Conservation (phyloP, 768 basidiomycete species). For the Boletus bicolor region DNA sequence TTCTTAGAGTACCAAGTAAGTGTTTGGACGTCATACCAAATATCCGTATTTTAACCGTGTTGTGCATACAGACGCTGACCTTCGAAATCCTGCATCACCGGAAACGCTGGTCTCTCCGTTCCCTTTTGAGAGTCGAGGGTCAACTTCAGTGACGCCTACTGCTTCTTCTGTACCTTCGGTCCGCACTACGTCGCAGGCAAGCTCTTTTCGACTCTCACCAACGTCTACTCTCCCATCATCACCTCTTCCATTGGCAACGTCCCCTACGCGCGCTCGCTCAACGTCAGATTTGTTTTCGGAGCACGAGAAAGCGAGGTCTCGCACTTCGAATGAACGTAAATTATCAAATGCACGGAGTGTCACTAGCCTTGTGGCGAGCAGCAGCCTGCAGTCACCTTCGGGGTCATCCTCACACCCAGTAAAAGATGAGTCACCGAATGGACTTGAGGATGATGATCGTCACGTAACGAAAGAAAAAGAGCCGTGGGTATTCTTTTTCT, state of each 20-base stretch:
- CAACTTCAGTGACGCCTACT: constrained; percentile 52
- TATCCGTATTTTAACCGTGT: constrained; percentile 13
- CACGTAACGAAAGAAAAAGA: constrained; percentile 43
- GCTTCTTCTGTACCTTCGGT: constrained; percentile 39
- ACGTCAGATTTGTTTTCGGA: constrained; percentile 50
- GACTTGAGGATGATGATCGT: constrained; percentile 26
- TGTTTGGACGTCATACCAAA: constrained; percentile 1
- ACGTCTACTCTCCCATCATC: constrained; percentile 35
- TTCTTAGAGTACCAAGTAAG: constrained; percentile 46
- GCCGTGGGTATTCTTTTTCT: constrained; percentile 39
- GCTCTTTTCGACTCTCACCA: constrained; percentile 30
- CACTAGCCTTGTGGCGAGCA: constrained; percentile 22
- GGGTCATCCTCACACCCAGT: constrained; percentile 8
- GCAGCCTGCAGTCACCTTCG: constrained; percentile 20
- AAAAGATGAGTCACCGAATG: constrained; percentile 15
- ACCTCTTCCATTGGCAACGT: constrained; percentile 39
- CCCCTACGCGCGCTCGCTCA: constrained; percentile 54
- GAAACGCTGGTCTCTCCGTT: constrained; percentile 48
- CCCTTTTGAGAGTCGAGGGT: constrained; percentile 52
- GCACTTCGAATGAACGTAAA: constrained; percentile 25
- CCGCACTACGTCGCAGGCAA: constrained; percentile 30
- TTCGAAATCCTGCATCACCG: constrained; percentile 74
- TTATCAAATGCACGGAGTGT: constrained; percentile 31
- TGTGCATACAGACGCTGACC: constrained; percentile 37
- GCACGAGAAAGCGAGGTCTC: constrained; percentile 37